A percentile compares a stretch with the other conserved stretches of the same genome.
phyloP scores from a whole-genome alignment of 345 rosid species.

The Adansonia digitata region DNA sequence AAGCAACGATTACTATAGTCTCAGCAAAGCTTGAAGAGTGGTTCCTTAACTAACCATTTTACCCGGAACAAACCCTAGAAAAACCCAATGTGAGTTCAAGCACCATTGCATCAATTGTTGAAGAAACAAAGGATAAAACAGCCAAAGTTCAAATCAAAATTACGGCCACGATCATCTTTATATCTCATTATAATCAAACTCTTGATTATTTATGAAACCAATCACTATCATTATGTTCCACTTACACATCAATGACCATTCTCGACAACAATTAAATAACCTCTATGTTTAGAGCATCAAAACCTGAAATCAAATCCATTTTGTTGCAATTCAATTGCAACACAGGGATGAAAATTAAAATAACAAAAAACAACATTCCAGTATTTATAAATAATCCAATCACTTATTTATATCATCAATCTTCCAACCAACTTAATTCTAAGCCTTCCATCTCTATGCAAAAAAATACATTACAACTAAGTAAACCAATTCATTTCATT shows the following conservation, averaged over 20 bases:
- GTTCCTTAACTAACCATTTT: neutral
- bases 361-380: neutral
- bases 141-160: neutral
- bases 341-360: neutral
- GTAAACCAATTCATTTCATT: neutral
- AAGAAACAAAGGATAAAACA: neutral
- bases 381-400: neutral
- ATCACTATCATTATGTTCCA: neutral
- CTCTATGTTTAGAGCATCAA: neutral
- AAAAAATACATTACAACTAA: neutral
- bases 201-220: neutral
- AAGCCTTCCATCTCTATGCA: neutral
- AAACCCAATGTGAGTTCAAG: neutral
- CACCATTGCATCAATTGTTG: neutral
- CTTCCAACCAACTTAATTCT: neutral
- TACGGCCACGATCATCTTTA: neutral
- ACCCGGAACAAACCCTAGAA: neutral
- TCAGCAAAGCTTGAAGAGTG: neutral
- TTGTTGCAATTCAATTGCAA: neutral
- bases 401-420: neutral
- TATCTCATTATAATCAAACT: neutral
- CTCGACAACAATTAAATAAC: neutral
- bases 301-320: neutral
- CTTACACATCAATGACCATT: neutral
- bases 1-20: neutral